Evolutionary conservation across 2,329 filamentous ascomycete species (phyloP), one percentile per base, ranked within the genome.

Genomic region (Cladosporium colombiae): DNA sequence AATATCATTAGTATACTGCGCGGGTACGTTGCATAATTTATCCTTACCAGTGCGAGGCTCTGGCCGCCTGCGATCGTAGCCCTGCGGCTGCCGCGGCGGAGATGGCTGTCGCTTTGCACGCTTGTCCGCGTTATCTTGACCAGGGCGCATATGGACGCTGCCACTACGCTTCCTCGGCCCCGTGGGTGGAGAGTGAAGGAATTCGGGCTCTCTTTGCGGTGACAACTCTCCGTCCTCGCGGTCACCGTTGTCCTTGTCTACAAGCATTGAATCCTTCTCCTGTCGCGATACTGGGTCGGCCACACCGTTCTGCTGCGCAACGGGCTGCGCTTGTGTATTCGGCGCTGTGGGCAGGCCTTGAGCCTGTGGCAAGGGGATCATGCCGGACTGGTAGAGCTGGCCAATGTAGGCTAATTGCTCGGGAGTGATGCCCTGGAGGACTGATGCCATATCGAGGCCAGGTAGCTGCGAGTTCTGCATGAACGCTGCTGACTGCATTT

Each of bases 161-260:
- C 53, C 29, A 55, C 68, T 68, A 11, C 68, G 69, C 50, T 71
- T 70, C n/a, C 71, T 67, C 18, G 73, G 72, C 14, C 73, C 72
- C 33, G 70, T 74, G 3, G 74, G 73, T 11, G 71, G 72, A 27
- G 72, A 70, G 21, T 67, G 70, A 18, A 74, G 67, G 57, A 73
- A 74, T 16, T 70, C 70, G 8, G 69, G 69, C 40, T 65, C 35
- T 33, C 58, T 60, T 25, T 63, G 60, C 13, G 40, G 59, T 2
- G 66, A 61, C 58, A 84, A 82, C 70, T 89, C 88, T 21, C 83
- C 85, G 71, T 92, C 90, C 71, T 94, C 91, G 68, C 95, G 76
- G 75, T 96, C 92, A 18, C 90, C 91, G 72, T 96, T 91, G 73
- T 95, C 91, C 65, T 80, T 80, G 65, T 85, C 83, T 64, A 76